Evolutionary conservation across 768 basidiomycete species (phyloP).

Genomic region (Mycena galopus): DNA sequence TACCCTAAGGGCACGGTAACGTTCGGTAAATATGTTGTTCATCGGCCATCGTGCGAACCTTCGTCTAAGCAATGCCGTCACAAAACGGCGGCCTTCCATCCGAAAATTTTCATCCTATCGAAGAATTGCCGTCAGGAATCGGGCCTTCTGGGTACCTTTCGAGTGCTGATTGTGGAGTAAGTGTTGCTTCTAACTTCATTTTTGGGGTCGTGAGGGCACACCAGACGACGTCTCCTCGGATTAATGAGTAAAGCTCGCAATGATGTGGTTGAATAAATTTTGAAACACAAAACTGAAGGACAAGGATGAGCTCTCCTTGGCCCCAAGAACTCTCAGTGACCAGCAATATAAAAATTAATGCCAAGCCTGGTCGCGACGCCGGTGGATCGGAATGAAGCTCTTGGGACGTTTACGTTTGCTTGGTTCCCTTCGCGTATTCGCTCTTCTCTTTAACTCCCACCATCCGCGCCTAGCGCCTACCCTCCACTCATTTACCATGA

Average conservation of each 20-base stretch:
- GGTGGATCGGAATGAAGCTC: neutral
- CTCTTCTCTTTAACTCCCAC: slow-evolving; percentile 14
- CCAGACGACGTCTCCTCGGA: neutral
- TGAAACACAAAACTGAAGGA: neutral
- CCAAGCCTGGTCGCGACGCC: neutral
- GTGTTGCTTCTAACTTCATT: neutral
- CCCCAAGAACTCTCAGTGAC: too few relatives aligned
- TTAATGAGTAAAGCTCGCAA: neutral
- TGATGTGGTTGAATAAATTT: neutral
- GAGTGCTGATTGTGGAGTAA: neutral
- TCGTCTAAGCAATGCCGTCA: too few relatives aligned
- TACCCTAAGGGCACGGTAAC: too few relatives aligned
- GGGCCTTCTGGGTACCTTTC: too few relatives aligned
- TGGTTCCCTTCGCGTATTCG: slow-evolving; percentile 1
- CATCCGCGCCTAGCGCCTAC: neutral
- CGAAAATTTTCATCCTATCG: too few relatives aligned
- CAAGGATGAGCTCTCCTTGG: neutral
- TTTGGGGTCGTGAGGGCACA: neutral
- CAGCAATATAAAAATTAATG: too few relatives aligned
- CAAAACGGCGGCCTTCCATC: too few relatives aligned
- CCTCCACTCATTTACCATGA: slow-evolving; percentile 52
- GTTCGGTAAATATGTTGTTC: too few relatives aligned
- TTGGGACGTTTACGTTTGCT: neutral
- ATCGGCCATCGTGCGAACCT: too few relatives aligned
- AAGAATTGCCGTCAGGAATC: too few relatives aligned